These are phyloP conservation scores for Chrysanthemum makinoi DNA, from an alignment of 129 eudicot species.

Conservation along the genomic window DNA sequence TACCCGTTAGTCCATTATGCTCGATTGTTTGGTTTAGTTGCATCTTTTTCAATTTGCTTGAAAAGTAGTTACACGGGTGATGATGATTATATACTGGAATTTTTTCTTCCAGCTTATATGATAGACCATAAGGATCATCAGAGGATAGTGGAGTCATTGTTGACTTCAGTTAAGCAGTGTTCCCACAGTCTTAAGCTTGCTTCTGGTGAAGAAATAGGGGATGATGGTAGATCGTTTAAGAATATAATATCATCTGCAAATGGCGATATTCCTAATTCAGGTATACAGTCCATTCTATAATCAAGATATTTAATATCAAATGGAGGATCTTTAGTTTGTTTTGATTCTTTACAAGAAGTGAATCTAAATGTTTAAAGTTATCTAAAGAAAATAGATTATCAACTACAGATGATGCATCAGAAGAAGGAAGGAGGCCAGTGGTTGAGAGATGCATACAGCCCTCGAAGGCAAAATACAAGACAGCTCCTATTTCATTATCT, in stretches of 20 bases:
- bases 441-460: background rate
- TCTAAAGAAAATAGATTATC: background rate
- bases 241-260: conserved; percentile 47
- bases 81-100: conserved; percentile 82
- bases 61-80: conserved; percentile 75
- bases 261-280: conserved; percentile 45
- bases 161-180: conserved; percentile 68
- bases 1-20: conserved; percentile 95
- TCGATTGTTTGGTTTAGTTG: conserved; percentile 69
- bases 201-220: conserved; percentile 72
- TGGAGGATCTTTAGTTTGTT: conserved; percentile 17
- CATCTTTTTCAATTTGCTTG: conserved; percentile 79
- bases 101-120: conserved; percentile 69
- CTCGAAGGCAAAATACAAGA: background rate
- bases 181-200: conserved; percentile 69
- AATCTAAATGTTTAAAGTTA: background rate
- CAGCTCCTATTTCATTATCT: background rate
- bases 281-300: conserved; percentile 38
- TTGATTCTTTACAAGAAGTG: background rate
- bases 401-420: background rate
- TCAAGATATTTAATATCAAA: conserved; percentile 33
- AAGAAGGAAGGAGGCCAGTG: background rate
- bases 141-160: conserved; percentile 52
- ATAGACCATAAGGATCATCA: conserved; percentile 46
- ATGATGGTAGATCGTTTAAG: conserved; percentile 60